Evolutionary conservation across 768 basidiomycete genomes (phyloP).

Genomic region (Hypholoma fasciculare): DNA sequence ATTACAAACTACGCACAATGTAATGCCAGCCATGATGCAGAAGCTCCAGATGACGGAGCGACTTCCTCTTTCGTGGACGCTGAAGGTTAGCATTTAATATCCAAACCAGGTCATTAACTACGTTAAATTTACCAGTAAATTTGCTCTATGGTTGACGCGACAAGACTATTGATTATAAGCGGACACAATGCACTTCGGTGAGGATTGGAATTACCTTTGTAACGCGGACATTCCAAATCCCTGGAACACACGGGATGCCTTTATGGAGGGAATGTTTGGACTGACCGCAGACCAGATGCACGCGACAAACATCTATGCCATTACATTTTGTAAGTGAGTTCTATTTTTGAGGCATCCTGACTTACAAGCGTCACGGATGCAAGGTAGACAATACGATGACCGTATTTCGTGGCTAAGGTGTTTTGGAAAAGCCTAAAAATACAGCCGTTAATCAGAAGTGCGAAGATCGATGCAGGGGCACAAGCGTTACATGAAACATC

Average conservation of each 20-base stretch:
- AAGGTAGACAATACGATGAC: slow-evolving; percentile 45
- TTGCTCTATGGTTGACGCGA: slow-evolving; percentile 44
- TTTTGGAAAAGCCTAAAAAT: slow-evolving; percentile 35
- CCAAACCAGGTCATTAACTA: not conserved
- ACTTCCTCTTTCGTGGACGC: slow-evolving; percentile 44
- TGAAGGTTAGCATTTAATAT: slow-evolving; percentile 10
- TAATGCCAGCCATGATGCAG: slow-evolving; percentile 42
- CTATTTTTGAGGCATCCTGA: not conserved
- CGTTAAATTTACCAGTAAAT: slow-evolving; percentile 33
- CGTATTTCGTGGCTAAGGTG: slow-evolving; percentile 41
- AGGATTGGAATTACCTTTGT: slow-evolving; percentile 31
- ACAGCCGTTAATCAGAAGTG: not conserved
- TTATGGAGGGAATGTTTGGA: slow-evolving; percentile 40
- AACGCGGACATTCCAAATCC: slow-evolving; percentile 46
- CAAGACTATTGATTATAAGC: slow-evolving; percentile 24
- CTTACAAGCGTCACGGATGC: slow-evolving; percentile 38
- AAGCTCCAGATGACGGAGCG: slow-evolving; percentile 46
- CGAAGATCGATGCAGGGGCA: not conserved
- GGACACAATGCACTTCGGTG: not conserved
- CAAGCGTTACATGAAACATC: slow-evolving; percentile 37
- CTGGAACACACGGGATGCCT: slow-evolving; percentile 43
- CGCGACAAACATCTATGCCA: slow-evolving; percentile 39
- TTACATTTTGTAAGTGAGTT: not conserved
- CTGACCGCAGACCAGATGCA: slow-evolving; percentile 46
- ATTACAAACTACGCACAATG: slow-evolving; percentile 27